Percentiles rank a stretch among this genome's conserved stretches.
These are phyloP conservation scores for Cystobasidium slooffiae DNA, from an alignment of 1,284 basidiomycete genomes.

Conservation along the genomic window DNA sequence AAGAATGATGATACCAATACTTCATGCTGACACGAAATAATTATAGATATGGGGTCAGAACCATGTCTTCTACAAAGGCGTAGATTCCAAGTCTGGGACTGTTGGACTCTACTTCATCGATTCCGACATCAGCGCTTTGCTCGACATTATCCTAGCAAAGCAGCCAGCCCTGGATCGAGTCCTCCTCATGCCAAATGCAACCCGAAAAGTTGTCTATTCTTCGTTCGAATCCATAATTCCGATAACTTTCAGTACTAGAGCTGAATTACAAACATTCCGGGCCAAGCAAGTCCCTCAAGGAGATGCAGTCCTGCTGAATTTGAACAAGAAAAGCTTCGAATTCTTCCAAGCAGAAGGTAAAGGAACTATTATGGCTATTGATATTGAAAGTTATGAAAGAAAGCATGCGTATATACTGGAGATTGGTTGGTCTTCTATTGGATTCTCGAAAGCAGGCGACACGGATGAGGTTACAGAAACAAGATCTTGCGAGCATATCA, in stretches of 20 bases:
- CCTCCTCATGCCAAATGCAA: background rate
- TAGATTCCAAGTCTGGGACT: slow-evolving; percentile 1
- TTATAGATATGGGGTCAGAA: slow-evolving; percentile 16
- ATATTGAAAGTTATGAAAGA: slow-evolving; percentile 37
- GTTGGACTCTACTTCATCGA: slow-evolving; percentile 29
- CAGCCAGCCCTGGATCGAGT: background rate
- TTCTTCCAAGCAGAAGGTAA: slow-evolving; percentile 1
- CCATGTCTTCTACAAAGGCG: slow-evolving; percentile 40
- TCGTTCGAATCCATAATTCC: slow-evolving; percentile 10
- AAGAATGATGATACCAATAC: background rate
- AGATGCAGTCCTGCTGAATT: background rate
- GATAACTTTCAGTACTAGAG: slow-evolving; percentile 1
- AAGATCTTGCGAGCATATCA: slow-evolving; percentile 15
- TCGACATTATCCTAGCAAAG: slow-evolving; percentile 2
- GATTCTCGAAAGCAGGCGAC: background rate
- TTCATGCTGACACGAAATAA: background rate
- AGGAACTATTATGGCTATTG: slow-evolving; percentile 32
- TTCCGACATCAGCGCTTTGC: slow-evolving; percentile 1
- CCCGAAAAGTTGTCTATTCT: background rate
- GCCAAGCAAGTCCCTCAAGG: background rate
- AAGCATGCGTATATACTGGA: slow-evolving; percentile 30
- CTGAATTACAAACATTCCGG: slow-evolving; percentile 6
- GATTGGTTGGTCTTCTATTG: slow-evolving; percentile 30
- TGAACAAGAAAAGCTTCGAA: slow-evolving; percentile 23
- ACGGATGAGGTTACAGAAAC: slow-evolving; percentile 4